Percentiles rank a stretch among this genome's conserved stretches.
Conservation (phyloP, 2,329 filamentous ascomycete species). For the Fusarium coffeatum region DNA sequence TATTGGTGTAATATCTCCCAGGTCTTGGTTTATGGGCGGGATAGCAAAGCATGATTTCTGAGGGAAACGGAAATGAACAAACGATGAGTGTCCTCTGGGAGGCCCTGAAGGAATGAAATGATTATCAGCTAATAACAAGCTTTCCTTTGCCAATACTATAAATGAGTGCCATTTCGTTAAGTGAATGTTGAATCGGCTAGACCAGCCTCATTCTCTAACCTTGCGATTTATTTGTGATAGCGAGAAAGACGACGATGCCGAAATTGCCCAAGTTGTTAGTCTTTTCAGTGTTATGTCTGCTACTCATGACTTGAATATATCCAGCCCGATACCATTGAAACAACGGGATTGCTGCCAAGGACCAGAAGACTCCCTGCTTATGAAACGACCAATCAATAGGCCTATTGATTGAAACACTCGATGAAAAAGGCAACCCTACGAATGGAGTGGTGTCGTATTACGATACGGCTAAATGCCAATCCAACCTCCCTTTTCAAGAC, state of each 20-base stretch:
- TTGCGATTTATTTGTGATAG: background rate
- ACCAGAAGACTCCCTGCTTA: background rate
- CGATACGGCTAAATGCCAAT: constrained; percentile 3
- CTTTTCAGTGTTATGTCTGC: background rate
- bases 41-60: constrained; percentile 11
- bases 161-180: background rate
- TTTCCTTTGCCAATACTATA: background rate
- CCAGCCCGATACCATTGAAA: background rate
- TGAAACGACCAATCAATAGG: constrained; percentile 21
- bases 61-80: background rate
- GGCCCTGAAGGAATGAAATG: background rate
- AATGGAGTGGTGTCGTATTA: constrained; percentile 11
- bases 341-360: background rate
- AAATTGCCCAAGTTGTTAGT: background rate
- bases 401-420: background rate
- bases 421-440: constrained; percentile 29
- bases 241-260: background rate
- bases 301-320: background rate
- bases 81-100: background rate
- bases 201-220: background rate
- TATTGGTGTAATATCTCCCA: constrained; percentile 26
- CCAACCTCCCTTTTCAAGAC: constrained; percentile 10
- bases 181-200: background rate
- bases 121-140: background rate
- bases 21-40: constrained; percentile 2